A percentile compares a stretch with the other conserved stretches of the same genome.
Evolutionary conservation across 768 basidiomycete genomes (phyloP).

Genomic region (Agaricus subrufescens): DNA sequence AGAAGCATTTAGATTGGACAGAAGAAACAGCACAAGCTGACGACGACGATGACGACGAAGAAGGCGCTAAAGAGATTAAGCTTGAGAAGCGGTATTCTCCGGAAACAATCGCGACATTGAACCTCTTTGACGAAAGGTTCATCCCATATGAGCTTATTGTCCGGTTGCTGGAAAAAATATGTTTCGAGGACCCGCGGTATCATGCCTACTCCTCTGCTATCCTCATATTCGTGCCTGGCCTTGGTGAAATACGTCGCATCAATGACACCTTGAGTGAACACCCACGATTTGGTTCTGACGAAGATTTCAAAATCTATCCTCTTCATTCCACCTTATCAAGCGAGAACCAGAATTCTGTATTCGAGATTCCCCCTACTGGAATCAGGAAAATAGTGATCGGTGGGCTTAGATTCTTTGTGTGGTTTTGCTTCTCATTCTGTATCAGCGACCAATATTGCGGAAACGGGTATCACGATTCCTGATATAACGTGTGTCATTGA

Average conservation of each 20-base stretch:
- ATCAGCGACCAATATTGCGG: conserved; percentile 86
- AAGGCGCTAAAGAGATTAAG: conserved; percentile 36
- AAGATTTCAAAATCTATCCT: conserved; percentile 69
- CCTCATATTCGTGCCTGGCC: conserved; percentile 90
- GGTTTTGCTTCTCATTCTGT: background rate
- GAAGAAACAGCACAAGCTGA: conserved; percentile 53
- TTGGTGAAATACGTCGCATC: conserved; percentile 88
- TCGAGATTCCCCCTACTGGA: conserved; percentile 78
- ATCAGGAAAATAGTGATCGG: conserved; percentile 93
- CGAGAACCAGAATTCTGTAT: conserved; percentile 87
- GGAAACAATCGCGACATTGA: conserved; percentile 71
- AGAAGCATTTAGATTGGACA: conserved; percentile 68
- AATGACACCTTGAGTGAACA: conserved; percentile 81
- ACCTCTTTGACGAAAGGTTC: conserved; percentile 79
- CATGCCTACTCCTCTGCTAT: conserved; percentile 68
- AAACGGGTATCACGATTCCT: conserved; percentile 98
- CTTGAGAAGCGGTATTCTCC: conserved; percentile 79
- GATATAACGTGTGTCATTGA: conserved; percentile 98
- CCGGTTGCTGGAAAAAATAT: conserved; percentile 75
- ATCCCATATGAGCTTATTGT: conserved; percentile 93
- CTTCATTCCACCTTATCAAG: conserved; percentile 92
- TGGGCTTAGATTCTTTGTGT: conserved; percentile 26
- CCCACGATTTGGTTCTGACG: conserved; percentile 55
- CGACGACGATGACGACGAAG: conserved; percentile 65
- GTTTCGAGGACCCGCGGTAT: conserved; percentile 58